These are phyloP conservation scores for Coniochaeta hoffmannii DNA, from an alignment of 2,329 filamentous ascomycete genomes.

Conservation along the genomic window DNA sequence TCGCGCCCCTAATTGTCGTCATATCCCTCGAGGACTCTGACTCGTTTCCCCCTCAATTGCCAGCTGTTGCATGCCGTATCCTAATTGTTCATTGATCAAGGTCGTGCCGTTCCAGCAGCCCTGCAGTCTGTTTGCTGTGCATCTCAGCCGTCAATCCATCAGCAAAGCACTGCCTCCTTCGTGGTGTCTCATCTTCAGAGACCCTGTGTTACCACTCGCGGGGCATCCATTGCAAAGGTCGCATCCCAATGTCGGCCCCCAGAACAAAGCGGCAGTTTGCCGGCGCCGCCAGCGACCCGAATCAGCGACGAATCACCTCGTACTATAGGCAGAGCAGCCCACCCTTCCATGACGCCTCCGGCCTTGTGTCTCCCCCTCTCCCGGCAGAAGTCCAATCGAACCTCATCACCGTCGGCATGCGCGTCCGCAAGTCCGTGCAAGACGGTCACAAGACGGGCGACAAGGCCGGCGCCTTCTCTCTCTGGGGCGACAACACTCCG, in stretches of 20 bases:
- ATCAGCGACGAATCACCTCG: conserved; percentile 58
- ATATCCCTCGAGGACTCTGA: background rate
- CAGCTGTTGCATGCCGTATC: no score
- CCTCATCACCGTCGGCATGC: conserved; percentile 89
- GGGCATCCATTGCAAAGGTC: no score
- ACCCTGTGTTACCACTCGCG: background rate
- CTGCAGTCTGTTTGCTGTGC: no score
- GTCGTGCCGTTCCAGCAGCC: no score
- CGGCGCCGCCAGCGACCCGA: conserved; percentile 48
- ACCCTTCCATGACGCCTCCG: conserved; percentile 20
- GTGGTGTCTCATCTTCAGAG: background rate
- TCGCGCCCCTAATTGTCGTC: background rate
- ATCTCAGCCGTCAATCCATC: no score
- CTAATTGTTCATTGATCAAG: no score
- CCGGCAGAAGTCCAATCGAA: conserved; percentile 66
- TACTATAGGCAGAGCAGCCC: conserved; percentile 17
- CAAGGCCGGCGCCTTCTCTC: conserved; percentile 39
- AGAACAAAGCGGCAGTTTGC: conserved; percentile 56
- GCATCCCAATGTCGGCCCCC: conserved; percentile 42
- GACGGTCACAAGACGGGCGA: conserved; percentile 84
- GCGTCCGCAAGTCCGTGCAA: conserved; percentile 83
- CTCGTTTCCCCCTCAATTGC: background rate
- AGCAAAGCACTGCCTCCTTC: no score
- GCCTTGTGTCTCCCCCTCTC: conserved; percentile 37
- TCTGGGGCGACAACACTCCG: conserved; percentile 35